Evolutionary conservation across 2,329 filamentous ascomycete species (phyloP).

Genomic region (Claviceps sp.): DNA sequence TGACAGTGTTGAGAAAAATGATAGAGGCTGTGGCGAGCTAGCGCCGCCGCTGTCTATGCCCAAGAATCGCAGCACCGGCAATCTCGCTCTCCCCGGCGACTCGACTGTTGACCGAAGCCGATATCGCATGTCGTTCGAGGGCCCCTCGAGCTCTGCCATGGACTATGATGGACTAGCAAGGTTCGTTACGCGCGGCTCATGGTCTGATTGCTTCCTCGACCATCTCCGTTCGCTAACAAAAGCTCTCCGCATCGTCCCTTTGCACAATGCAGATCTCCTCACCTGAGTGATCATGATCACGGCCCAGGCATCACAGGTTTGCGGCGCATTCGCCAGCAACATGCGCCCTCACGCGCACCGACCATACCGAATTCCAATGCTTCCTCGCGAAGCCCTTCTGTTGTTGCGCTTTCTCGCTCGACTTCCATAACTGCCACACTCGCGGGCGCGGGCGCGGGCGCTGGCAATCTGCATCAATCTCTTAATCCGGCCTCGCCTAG

Average conservation of each 20-base stretch:
- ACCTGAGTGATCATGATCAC: conserved; percentile 78
- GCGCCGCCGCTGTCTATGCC: conserved; percentile 37
- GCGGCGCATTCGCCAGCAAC: conserved; percentile 84
- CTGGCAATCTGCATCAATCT: conserved; percentile 38
- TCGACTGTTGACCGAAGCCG: conserved; percentile 40
- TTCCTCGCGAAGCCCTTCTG: conserved; percentile 47
- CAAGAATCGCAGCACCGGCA: conserved; percentile 54
- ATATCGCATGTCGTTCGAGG: conserved; percentile 67
- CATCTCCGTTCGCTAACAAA: not conserved
- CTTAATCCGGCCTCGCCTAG: conserved; percentile 59
- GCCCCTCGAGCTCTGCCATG: conserved; percentile 39
- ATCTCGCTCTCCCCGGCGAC: conserved; percentile 36
- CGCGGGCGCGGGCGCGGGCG: conserved; percentile 29
- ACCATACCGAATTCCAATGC: conserved; percentile 50
- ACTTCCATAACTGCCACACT: conserved; percentile 58
- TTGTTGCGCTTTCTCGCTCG: conserved; percentile 47
- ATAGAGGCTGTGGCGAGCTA: conserved; percentile 32
- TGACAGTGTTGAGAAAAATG: conserved; percentile 19
- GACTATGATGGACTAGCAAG: conserved; percentile 63
- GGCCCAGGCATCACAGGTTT: conserved; percentile 75
- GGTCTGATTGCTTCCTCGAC: conserved; percentile 12
- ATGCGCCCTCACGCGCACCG: conserved; percentile 45
- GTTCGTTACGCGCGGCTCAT: conserved; percentile 29
- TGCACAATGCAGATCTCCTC: conserved; percentile 49
- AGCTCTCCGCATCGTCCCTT: not conserved